Evolutionary conservation across 352 stramenopile genomes (phyloP).

Genomic region (Globisporangium canariense): DNA sequence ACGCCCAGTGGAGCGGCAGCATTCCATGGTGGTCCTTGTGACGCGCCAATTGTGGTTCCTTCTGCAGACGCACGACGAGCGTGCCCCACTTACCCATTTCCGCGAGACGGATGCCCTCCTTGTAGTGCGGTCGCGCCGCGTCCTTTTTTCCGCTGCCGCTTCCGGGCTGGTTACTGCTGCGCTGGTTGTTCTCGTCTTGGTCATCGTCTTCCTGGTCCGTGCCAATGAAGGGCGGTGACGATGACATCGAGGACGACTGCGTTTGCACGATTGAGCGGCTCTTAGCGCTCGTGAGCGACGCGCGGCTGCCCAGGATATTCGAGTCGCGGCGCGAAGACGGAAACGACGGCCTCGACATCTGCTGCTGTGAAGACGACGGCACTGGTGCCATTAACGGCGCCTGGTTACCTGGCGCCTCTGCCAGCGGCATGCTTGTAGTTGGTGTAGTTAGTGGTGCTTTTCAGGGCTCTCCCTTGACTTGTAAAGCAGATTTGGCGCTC

Average conservation of each 20-base stretch:
- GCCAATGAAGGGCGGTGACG: conserved; percentile 9
- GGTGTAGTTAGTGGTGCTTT: background rate
- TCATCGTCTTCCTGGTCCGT: conserved; percentile 16
- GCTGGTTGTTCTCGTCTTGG: conserved; percentile 11
- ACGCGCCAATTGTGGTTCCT: conserved; percentile 60
- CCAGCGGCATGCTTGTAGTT: background rate
- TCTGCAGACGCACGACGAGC: conserved; percentile 53
- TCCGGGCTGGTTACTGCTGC: background rate
- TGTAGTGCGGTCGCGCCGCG: conserved; percentile 59
- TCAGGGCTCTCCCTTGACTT: background rate
- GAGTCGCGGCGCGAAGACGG: conserved; percentile 18
- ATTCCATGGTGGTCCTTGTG: conserved; percentile 85
- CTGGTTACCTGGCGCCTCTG: background rate
- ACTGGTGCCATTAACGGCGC: background rate
- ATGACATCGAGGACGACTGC: conserved; percentile 19
- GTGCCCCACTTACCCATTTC: conserved; percentile 79
- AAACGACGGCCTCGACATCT: conserved; percentile 9
- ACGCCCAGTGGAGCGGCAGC: conserved; percentile 82
- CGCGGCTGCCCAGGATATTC: conserved; percentile 34
- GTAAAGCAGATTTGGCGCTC: background rate
- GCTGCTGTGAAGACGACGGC: background rate
- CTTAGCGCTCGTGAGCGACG: conserved; percentile 74
- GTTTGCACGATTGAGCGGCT: conserved; percentile 14
- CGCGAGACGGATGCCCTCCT: conserved; percentile 75
- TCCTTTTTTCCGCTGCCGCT: conserved; percentile 19